phyloP scores from a whole-genome alignment of 495 filamentous ascomycete species.

The Poronia punctata region DNA sequence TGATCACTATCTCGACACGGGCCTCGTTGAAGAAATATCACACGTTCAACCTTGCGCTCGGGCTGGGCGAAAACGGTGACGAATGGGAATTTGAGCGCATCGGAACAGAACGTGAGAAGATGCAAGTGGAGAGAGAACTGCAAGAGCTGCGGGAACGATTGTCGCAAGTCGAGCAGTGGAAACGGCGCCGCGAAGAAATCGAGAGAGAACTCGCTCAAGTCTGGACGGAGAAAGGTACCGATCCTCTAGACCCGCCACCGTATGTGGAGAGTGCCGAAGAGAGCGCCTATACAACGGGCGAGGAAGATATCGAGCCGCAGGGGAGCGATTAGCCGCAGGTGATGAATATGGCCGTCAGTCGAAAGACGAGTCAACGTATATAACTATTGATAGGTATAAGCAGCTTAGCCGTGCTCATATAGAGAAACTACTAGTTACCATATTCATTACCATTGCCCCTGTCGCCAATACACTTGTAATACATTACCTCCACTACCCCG shows the following conservation, averaged over 20 bases:
- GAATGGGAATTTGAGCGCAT: conserved; percentile 90
- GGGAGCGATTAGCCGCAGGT: too few species aligned
- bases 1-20: conserved; percentile 91
- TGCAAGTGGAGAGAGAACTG: conserved; percentile 82
- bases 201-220: conserved; percentile 47
- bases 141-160: conserved; percentile 73
- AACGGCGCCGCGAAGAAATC: conserved; percentile 69
- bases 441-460: too few species aligned
- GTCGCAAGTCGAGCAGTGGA: conserved; percentile 76
- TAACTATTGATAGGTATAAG: too few species aligned
- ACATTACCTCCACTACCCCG: too few species aligned
- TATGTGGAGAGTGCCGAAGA: conserved; percentile 20
- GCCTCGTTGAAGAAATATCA: conserved; percentile 93
- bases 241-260: conserved; percentile 32
- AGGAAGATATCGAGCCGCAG: not conserved
- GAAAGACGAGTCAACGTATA: too few species aligned
- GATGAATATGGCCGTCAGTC: too few species aligned
- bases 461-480: too few species aligned
- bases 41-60: conserved; percentile 78
- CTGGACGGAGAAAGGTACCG: conserved; percentile 44
- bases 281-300: not conserved
- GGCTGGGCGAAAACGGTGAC: conserved; percentile 55
- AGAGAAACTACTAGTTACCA: too few species aligned
- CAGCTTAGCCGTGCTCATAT: too few species aligned
- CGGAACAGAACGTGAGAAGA: conserved; percentile 85